Base-by-base conservation (phyloP, 768 basidiomycete species). In the Lactarius vividus region DNA sequence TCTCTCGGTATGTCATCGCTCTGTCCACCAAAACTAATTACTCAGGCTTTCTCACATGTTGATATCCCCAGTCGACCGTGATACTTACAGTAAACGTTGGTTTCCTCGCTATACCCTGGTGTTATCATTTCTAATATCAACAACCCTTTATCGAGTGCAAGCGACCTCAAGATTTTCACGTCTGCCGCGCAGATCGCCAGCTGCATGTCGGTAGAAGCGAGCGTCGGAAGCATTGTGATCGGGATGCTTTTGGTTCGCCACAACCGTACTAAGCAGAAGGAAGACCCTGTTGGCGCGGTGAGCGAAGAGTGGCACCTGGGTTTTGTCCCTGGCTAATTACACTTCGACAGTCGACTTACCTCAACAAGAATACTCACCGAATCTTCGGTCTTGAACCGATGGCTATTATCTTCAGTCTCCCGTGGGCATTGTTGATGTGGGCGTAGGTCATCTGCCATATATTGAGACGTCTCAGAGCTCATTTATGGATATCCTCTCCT, bases 361-460 rank as follows among this genome's bases (percentile, higher is more conserved):
- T 78, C 7, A 37, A 63, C 11, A 68, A 64, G 6, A 69, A 73
- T 46, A 71, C 69, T n/a, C 72, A 78, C 11, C 37, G 69, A 9
- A 70, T 59, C 1, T 76, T 78, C 20, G 85, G 85, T 1, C 73
- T 85, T 3, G 83, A 86, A 71, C 81, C 73, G 1, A 76, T 85
- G 9, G 83, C 84, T 15, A 75, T 87, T 31, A 70, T 84, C 60
- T 84, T 84, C 66, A 82, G 83, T 62, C 71, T 87, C 11, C 86
- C 86, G 0, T 83, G 83, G 64, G 82, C 83, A 1, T 73, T 86
- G 29, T 76, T 87, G 37, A 80, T 87, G 77, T 87, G 85, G 85
- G 80, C 80, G 85, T 85, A 71, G 73, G 85, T 79, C 37, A 6
- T 52, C 16, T 40, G 8, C 42, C 53, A 5, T 26, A 16, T 15